These are phyloP conservation scores for Lecanosticta acicola DNA, from an alignment of 2,329 filamentous ascomycete genomes.

Conservation along the genomic window DNA sequence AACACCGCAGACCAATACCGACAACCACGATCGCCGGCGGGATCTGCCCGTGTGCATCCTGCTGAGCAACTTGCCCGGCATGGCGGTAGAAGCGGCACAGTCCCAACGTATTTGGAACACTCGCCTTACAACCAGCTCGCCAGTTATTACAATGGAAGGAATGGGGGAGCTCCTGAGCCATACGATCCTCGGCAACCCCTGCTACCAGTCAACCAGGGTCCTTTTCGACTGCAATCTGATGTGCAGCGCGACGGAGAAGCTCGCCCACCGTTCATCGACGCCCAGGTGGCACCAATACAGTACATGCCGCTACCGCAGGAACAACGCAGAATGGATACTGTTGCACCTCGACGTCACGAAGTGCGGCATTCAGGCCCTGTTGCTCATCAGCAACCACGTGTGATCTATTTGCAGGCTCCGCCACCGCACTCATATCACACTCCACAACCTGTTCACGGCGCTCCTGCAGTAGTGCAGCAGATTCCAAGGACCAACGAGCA, in stretches of 20 bases:
- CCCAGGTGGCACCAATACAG: conserved; percentile 21
- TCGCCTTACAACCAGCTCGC: too few species aligned
- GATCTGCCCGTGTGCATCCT: not conserved
- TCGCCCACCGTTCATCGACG: conserved; percentile 15
- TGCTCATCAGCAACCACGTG: not conserved
- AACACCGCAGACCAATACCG: not conserved
- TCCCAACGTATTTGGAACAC: too few species aligned
- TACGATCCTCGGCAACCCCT: conserved; percentile 8
- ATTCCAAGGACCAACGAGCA: conserved; percentile 10
- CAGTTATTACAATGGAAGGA: too few species aligned
- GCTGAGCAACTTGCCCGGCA: not conserved
- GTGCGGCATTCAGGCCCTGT: not conserved
- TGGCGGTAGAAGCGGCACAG: too few species aligned
- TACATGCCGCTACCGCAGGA: conserved; percentile 12
- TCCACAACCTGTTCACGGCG: conserved; percentile 26
- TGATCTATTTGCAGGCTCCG: conserved; percentile 2
- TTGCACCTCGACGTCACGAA: not conserved
- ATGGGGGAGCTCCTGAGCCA: too few species aligned
- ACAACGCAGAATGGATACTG: conserved; percentile 5
- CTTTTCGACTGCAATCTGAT: not conserved
- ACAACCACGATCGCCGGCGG: not conserved
- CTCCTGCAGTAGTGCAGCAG: conserved; percentile 32
- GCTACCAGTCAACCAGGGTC: conserved; percentile 1
- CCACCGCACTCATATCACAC: conserved; percentile 10
- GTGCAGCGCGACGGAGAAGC: conserved; percentile 1